Conservation (phyloP, 164 flowering plant genomes). For the Malania oleifera region DNA sequence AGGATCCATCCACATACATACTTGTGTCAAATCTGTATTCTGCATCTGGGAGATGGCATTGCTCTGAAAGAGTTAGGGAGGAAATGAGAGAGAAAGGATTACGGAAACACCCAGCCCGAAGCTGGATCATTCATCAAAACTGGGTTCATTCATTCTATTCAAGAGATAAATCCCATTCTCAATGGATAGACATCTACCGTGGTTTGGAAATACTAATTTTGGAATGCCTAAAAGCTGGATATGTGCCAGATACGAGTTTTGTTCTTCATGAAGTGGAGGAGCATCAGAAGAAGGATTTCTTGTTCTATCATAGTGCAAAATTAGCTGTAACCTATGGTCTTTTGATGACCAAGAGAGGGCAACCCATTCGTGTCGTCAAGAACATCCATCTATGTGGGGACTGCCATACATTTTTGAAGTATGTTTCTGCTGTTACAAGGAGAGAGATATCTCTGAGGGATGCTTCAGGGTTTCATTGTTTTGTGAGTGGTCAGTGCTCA, state of each 20-base stretch:
- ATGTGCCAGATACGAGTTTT: conserved; percentile 82
- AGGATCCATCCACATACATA: conserved; percentile 61
- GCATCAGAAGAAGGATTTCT: conserved; percentile 73
- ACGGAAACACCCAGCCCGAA: conserved; percentile 60
- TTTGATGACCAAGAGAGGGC: conserved; percentile 44
- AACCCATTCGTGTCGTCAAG: conserved; percentile 62
- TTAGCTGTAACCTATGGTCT: conserved; percentile 76
- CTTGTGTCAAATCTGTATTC: conserved; percentile 78
- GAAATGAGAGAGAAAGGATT: conserved; percentile 71
- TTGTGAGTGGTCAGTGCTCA: conserved; percentile 67
- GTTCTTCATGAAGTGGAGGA: conserved; percentile 95
- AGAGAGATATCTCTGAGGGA: conserved; percentile 73
- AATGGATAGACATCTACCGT: conserved; percentile 63
- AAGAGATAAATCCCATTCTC: conserved; percentile 72
- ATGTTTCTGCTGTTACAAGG: conserved; percentile 53
- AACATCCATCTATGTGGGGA: conserved; percentile 81
- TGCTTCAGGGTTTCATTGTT: conserved; percentile 75
- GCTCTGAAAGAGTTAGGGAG: conserved; percentile 57
- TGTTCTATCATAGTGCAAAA: conserved; percentile 83
- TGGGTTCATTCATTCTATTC: conserved; percentile 63
- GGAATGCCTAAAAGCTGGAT: conserved; percentile 79
- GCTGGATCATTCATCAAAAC: conserved; percentile 68
- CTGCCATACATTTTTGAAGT: conserved; percentile 78
- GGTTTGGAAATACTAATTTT: conserved; percentile 64
- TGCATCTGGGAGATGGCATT: conserved; percentile 90